Evolutionary conservation across 1,284 basidiomycete genomes (phyloP), one percentile per base, ranked within the genome.

Genomic region (Hemileccinum hortonii): DNA sequence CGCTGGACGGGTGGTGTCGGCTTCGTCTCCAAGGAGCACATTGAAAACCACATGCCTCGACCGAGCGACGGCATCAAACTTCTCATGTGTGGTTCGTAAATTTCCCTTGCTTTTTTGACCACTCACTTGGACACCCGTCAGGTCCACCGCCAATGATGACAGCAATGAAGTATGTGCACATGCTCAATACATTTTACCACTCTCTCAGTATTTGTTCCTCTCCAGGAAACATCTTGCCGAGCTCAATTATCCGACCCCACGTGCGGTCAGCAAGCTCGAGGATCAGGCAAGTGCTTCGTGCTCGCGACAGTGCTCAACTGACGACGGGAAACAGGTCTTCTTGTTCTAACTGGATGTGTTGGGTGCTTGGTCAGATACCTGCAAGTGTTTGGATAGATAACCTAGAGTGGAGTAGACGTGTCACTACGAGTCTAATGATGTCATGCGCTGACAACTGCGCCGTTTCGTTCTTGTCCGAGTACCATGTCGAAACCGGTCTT

Each of bases 91-190:
- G 93, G 87, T 83, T 64, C 47, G 81, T 72, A 40, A 42, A 1
- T n/a, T 19, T 22, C 2, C 18, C n/a, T 22, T 29, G 35, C 32
- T 49, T 22, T 41, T 18, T 5, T 40, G 9, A 41, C 45, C 32
- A 38, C 22, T 33, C 4, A 52, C 39, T n/a, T 32, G 52, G n/a
- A 57, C 50, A 36, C 38, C 39, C 14, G 4, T 22, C 57, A 87
- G 87, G 92, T 46, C 96, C 96, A 53, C 94, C 95, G 21, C 95
- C 95, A 9, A 98, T 98, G 96, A 87, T 97, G 70, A 80, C 77
- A 49, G 96, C 94, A 43, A 98, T 98, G 94, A 98, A 98, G 91
- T 92, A 66, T 72, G 86, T 77, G 14, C 40, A 57, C 44, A 42
- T 32, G 30, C 50, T 9, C 26, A 19, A 4, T 29, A 44, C 16